Conservation (phyloP, 1,284 basidiomycete genomes). For the Trichosporon ovoides region DNA sequence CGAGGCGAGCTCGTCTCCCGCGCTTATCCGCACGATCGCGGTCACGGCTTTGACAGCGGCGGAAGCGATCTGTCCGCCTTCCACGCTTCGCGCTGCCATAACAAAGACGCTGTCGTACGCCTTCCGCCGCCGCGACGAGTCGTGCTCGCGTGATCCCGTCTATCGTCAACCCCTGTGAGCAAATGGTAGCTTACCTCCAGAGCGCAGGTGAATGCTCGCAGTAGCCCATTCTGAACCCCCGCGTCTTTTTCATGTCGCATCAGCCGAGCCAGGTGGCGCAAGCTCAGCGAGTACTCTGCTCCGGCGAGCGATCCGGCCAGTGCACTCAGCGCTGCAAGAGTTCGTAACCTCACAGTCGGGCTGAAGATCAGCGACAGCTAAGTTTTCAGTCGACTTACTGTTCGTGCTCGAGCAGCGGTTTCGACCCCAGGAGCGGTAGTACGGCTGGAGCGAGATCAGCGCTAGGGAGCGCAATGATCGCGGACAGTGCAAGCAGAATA, state of each 20-base stretch:
- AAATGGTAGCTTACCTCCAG: slow-evolving; percentile 19
- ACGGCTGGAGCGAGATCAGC: slow-evolving; percentile 42
- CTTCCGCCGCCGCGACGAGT: slow-evolving; percentile 7
- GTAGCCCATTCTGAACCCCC: slow-evolving; percentile 12
- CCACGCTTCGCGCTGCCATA: slow-evolving; percentile 8
- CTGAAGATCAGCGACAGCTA: slow-evolving; percentile 14
- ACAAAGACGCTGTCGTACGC: slow-evolving; percentile 15
- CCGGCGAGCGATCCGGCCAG: slow-evolving; percentile 16
- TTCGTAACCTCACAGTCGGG: slow-evolving; percentile 29
- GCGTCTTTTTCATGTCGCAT: slow-evolving; percentile 25
- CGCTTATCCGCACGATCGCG: not conserved
- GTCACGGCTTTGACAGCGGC: slow-evolving; percentile 4
- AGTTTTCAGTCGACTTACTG: slow-evolving; percentile 19
- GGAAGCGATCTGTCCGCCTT: slow-evolving; percentile 8
- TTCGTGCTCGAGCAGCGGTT: slow-evolving; percentile 29
- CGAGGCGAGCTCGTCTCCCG: not conserved
- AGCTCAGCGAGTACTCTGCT: not conserved
- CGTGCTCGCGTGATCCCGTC: slow-evolving; percentile 11
- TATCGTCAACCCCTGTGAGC: slow-evolving; percentile 4
- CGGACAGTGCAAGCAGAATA: slow-evolving; percentile 36
- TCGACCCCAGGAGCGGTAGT: slow-evolving; percentile 27
- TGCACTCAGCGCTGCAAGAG: slow-evolving; percentile 26
- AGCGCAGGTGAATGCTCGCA: slow-evolving; percentile 23
- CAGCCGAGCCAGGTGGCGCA: slow-evolving; percentile 8
- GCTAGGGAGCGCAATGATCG: slow-evolving; percentile 35